phyloP scores from a whole-genome alignment of 2,329 filamentous ascomycete genomes.

The Talaromyces pinophilus region DNA sequence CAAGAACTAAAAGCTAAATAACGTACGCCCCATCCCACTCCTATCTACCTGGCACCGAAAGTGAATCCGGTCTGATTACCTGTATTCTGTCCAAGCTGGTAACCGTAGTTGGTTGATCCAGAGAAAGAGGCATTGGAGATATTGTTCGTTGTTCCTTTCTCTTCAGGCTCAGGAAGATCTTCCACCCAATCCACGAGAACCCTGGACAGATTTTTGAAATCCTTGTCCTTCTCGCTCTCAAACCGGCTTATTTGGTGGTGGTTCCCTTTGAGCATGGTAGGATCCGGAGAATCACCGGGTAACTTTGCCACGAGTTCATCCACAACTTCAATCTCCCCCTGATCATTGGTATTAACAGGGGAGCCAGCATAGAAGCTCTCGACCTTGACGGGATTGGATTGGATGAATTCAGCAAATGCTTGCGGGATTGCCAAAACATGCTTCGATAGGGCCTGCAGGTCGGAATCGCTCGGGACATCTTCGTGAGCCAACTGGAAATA shows the following conservation, averaged over 20 bases:
- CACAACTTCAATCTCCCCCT: constrained; percentile 13
- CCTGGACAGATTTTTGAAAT: constrained; percentile 11
- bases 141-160: constrained; percentile 8
- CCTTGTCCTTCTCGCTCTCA: constrained; percentile 12
- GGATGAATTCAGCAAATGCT: not conserved
- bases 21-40: not conserved
- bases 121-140: constrained; percentile 14
- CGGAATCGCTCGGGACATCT: constrained; percentile 4
- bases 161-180: constrained; percentile 4
- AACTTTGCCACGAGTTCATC: constrained; percentile 8
- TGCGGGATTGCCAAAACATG: constrained; percentile 10
- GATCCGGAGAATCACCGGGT: constrained; percentile 1
- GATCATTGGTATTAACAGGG: not conserved
- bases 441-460: not conserved
- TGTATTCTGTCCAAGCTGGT: constrained; percentile 13
- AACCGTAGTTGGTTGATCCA: constrained; percentile 8
- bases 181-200: constrained; percentile 7
- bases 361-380: constrained; percentile 17
- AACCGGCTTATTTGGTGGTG: constrained; percentile 6
- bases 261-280: not conserved
- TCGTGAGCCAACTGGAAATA: constrained; percentile 15
- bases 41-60: constrained; percentile 4
- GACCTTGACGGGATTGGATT: constrained; percentile 1
- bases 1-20: not conserved
- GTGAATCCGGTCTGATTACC: constrained; percentile 12